Evolutionary conservation across 1,284 basidiomycete species (phyloP).

Genomic region (Sporisorium iseilematis-ciliati): DNA sequence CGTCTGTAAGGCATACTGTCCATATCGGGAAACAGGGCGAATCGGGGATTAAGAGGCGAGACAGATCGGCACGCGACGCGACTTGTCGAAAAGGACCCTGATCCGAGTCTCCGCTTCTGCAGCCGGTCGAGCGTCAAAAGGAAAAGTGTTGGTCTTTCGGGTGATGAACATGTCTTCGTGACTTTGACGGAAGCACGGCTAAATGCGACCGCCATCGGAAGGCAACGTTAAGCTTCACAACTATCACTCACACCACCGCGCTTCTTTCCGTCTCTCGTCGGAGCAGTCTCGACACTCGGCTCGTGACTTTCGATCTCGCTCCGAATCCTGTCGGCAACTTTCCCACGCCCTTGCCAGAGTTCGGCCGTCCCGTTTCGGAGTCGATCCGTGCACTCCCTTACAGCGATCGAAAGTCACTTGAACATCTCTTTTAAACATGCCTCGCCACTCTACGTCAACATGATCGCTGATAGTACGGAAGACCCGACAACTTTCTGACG

Average conservation of each 20-base stretch:
- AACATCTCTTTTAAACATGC: conserved; percentile 12
- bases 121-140: no score
- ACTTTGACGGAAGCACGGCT: conserved; percentile 5
- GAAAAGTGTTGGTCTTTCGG: conserved; percentile 33
- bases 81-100: conserved; percentile 3
- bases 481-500: not conserved
- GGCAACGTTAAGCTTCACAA: conserved; percentile 11
- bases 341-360: conserved; percentile 2
- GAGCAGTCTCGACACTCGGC: conserved; percentile 3
- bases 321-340: not conserved
- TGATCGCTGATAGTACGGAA: not conserved
- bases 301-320: not conserved
- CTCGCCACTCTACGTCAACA: not conserved
- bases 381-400: not conserved
- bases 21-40: not conserved
- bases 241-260: not conserved
- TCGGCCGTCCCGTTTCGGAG: not conserved
- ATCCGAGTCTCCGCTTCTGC: no score
- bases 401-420: not conserved
- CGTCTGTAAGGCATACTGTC: not conserved
- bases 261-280: not conserved
- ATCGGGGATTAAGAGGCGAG: not conserved
- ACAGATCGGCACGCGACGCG: conserved; percentile 36
- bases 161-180: not conserved
- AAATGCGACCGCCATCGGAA: conserved; percentile 10